Base-by-base conservation (phyloP, 768 basidiomycete genomes). In the Boletus bicolor region DNA sequence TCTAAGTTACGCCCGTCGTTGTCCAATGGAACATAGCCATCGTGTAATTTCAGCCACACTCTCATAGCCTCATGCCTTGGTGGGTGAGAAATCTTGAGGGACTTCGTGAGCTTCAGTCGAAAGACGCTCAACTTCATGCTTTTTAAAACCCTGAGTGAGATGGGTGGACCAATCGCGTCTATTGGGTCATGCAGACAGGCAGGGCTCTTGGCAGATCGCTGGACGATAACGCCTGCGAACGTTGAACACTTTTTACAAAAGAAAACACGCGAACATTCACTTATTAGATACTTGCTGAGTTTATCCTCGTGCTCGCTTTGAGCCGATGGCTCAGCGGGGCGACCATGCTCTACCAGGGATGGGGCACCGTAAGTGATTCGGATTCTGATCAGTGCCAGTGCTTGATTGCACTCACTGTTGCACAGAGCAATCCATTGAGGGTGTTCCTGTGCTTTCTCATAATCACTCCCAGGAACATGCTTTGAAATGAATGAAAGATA, bases 401-500 rank as follows among this genome's bases (percentile, higher is more conserved):
- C 28, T 9, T 24, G 38, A 41, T 41, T 37, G n/a, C 36, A 62
- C 62, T 55, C 60, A 92, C 91, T 85, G 51, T 74, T 58, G 61
- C 85, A 86, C 26, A 94, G 75, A 38, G 74, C 74, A 35, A 64
- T 60, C 86, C 87, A 91, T 51, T 81, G 85, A 34, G 86, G 87
- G 65, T 92, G 85, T 60, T 73, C 70, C 62, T 72, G 66, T 55
- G 65, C 56, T 49, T 78, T 77, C 42, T 77, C 78, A 19, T 79
- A 73, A 37, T 79, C 73, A 38, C 58, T 51, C 11, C 67, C 64
- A 39, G 75, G 72, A 30, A 76, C 77, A 39, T 80, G 68, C 44
- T 77, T 79, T 50, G 77, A 75, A 58, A 91, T 73, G 58, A 78
- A 76, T 11, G 89, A 87, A 47, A 93, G 76, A 72, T 93, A 96